Base-by-base conservation (phyloP, 208 protist genomes). In the Trypanosomatidae sp. region DNA sequence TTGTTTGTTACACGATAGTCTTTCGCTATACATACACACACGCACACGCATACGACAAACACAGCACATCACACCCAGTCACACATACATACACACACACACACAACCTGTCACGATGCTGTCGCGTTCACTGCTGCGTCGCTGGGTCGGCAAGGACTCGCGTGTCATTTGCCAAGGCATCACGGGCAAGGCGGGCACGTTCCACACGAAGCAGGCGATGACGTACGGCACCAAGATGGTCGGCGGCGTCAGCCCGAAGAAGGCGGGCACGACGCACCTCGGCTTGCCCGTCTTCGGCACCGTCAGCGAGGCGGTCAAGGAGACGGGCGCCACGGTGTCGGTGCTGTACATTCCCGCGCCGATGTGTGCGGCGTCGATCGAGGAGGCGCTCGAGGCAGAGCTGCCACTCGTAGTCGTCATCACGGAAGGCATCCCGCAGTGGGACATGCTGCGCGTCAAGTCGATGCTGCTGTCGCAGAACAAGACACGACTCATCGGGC, bases 121-220 rank as follows among this genome's bases (percentile, higher is more conserved):
- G 49, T 33, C 62, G 27, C 67, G 71, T 39, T 74, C 68, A 39
- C 46, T 59, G 33, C 27, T 79, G 30, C 75, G 80, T 24, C 59
- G 63, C 25, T 87, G 75, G 68, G 61, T 97, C 46, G 85, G 93
- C 68, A 97, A 96, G 58, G 61, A 97, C 59, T 98, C 97, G 10
- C 98, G 97, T 71, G 92, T 99, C 8, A 98, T 99, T 47, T 97
- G 95, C 63, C 97, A 99, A 76, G 97, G 97, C 62, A 95, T 99
- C 52, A 99, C 97, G n/a, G 97, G 97, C 46, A 97, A 96, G 56
- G 92, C 96, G 57, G 97, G 97, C 38, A 98, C 95, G 20, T 98
- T 98, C 74, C 97, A 99, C 70, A 95, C 71, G 22, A 61, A 97
- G 69, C 85, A 96, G 56, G 94, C 96, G 11, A 97, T 99, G 48